These are phyloP conservation scores for Aspergillus glaucus DNA, from an alignment of 2,329 filamentous ascomycete species.

Conservation along the genomic window DNA sequence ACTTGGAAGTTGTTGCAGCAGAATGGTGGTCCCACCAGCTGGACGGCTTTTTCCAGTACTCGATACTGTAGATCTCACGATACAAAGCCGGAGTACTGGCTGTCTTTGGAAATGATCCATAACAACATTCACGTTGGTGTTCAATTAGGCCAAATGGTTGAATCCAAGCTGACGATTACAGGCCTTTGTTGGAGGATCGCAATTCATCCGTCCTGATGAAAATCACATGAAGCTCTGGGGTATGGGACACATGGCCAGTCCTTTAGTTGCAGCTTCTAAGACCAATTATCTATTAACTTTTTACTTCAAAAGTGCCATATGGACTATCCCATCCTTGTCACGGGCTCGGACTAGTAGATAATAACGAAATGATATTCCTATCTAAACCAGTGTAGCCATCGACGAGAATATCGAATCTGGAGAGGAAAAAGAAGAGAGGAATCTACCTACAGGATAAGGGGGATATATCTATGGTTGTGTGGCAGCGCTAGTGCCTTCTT, in stretches of 20 bases:
- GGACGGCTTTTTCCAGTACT: background rate
- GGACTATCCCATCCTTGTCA: no score
- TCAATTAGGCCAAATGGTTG: background rate
- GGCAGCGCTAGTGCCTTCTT: no score
- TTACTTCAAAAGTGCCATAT: no score
- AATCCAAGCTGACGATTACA: background rate
- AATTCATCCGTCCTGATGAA: background rate
- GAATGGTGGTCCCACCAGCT: background rate
- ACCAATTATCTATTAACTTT: no score
- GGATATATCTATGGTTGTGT: no score
- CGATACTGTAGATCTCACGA: background rate
- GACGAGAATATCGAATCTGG: no score
- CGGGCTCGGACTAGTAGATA: no score
- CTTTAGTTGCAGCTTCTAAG: background rate
- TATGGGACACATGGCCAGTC: background rate
- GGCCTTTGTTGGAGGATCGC: background rate
- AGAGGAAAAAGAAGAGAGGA: no score
- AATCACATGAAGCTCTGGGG: background rate
- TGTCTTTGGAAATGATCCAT: background rate
- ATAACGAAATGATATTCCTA: no score
- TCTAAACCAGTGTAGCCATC: no score
- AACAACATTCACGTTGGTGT: background rate
- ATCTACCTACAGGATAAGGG: no score
- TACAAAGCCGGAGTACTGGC: background rate
- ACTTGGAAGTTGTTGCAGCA: background rate